These are phyloP conservation scores for Calycina marina DNA, from an alignment of 2,329 filamentous ascomycete genomes.

Conservation along the genomic window DNA sequence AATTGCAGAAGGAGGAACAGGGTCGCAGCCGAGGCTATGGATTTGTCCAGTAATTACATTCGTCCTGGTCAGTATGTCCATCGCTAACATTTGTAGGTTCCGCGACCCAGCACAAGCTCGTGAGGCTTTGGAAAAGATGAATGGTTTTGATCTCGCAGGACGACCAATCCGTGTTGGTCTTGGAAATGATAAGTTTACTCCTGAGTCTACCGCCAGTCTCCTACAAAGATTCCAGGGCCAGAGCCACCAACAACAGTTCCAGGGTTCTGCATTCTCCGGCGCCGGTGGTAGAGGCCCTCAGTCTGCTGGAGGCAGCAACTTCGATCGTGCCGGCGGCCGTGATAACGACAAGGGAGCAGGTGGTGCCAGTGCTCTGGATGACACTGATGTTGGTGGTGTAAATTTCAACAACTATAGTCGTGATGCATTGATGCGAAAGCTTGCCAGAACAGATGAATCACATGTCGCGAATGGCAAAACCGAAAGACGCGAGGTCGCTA, in stretches of 20 bases:
- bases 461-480: slow-evolving; percentile 37
- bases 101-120: slow-evolving; percentile 81
- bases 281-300: slow-evolving; percentile 76
- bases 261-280: slow-evolving; percentile 85
- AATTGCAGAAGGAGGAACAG: slow-evolving; percentile 90
- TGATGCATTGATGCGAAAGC: slow-evolving; percentile 96
- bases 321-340: slow-evolving; percentile 79
- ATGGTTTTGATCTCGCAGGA: slow-evolving; percentile 94
- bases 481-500: slow-evolving; percentile 57
- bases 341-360: slow-evolving; percentile 79
- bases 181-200: slow-evolving; percentile 99
- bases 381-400: slow-evolving; percentile 93
- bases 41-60: slow-evolving; percentile 78
- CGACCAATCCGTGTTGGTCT: slow-evolving; percentile 96
- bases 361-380: slow-evolving; percentile 87
- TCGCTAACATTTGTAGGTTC: slow-evolving; percentile 48
- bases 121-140: slow-evolving; percentile 96
- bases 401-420: slow-evolving; percentile 99
- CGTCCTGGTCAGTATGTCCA: background rate
- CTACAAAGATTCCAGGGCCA: slow-evolving; percentile 83
- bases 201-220: slow-evolving; percentile 86
- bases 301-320: slow-evolving; percentile 58
- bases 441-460: slow-evolving; percentile 85
- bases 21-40: slow-evolving; percentile 89
- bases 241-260: slow-evolving; percentile 54